Percentiles rank a stretch among this genome's conserved stretches.
Conservation (phyloP, 208 protist species). For the Phytomonas francai region DNA sequence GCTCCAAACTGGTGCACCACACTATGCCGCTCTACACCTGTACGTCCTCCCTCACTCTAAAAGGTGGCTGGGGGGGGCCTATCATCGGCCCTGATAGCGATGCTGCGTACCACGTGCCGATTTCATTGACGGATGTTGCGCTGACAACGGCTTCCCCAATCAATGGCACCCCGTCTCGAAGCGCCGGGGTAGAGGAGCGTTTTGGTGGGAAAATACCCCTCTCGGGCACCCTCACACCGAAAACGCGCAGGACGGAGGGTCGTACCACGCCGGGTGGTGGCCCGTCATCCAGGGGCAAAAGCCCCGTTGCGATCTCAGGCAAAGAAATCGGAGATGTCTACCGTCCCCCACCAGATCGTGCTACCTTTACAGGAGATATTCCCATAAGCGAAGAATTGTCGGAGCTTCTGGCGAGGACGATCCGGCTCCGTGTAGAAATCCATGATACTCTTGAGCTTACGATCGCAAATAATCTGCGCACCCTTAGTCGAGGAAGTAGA, state of each 20-base stretch:
- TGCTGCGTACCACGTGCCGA: background rate
- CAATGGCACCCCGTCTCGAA: background rate
- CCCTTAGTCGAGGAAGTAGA: background rate
- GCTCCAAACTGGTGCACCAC: background rate
- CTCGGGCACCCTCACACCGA: background rate
- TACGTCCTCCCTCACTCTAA: background rate
- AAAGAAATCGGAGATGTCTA: background rate
- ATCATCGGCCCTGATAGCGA: background rate
- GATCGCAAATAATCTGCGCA: background rate
- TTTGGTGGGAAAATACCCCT: background rate
- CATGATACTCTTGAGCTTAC: background rate
- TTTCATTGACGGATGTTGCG: background rate
- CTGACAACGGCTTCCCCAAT: background rate
- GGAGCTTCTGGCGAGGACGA: background rate
- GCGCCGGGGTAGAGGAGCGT: background rate
- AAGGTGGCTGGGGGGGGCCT: background rate
- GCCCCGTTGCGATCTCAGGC: background rate
- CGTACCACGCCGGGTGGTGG: background rate
- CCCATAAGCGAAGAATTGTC: background rate
- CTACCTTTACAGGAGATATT: background rate
- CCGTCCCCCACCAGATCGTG: background rate
- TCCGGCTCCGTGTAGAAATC: background rate
- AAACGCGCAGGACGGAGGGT: background rate
- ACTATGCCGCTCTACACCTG: background rate
- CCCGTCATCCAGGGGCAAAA: background rate